Conservation (phyloP, 108 stramenopile genomes). For the Discostella pseudostelligera region DNA sequence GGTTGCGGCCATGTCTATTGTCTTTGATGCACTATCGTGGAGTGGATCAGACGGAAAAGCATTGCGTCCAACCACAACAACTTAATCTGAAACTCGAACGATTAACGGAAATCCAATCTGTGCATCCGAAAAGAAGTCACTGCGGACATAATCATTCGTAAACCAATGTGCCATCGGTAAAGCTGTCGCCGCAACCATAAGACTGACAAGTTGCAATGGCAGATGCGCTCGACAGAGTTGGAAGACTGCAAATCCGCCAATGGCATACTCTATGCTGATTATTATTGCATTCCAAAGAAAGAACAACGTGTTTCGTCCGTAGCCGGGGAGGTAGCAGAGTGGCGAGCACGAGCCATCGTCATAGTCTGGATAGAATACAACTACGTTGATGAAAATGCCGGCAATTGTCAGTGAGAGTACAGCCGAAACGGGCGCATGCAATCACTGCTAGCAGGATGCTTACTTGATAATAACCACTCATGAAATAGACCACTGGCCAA, state of each 20-base stretch:
- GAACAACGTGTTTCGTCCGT: constrained; percentile 37
- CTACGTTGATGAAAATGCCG: background rate
- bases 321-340: constrained; percentile 21
- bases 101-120: constrained; percentile 46
- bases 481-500: constrained; percentile 46
- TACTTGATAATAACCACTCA: constrained; percentile 38
- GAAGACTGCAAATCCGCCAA: constrained; percentile 30
- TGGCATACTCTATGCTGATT: constrained; percentile 36
- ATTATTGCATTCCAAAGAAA: constrained; percentile 46
- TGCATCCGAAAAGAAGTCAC: constrained; percentile 48
- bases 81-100: background rate
- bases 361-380: constrained; percentile 9
- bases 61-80: too few relatives aligned
- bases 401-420: background rate
- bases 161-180: constrained; percentile 45
- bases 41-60: too few relatives aligned
- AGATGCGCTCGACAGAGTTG: constrained; percentile 30
- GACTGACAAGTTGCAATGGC: constrained; percentile 14
- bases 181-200: constrained; percentile 25
- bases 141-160: constrained; percentile 50
- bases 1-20: constrained; percentile 49
- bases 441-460: background rate
- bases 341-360: constrained; percentile 5
- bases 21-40: constrained; percentile 28
- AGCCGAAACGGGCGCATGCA: background rate